Base-by-base conservation (phyloP, 306 rosid species). In the Dalbergia cochinchinensis region DNA sequence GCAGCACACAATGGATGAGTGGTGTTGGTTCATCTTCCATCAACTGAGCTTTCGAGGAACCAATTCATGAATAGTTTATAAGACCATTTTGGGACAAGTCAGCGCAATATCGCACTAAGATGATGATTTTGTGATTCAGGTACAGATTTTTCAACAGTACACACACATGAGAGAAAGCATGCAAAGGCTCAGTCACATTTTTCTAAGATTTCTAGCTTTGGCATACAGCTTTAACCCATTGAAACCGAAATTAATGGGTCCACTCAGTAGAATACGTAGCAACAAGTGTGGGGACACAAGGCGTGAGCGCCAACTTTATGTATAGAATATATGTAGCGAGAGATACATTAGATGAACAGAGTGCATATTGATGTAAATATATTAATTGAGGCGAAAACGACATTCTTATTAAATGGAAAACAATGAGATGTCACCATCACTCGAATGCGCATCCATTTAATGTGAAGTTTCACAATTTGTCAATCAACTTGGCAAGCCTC, bases 401-500 rank as follows among this genome's bases (percentile, higher is more conserved):
- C 82, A 42, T 78, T 53, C 41, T 73, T 67, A 44, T 65, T 76
- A 44, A 76, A 63, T 68, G 41, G 78, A 76, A 65, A 72, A 73
- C 20, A 57, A 50, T 71, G 78, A 19, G 76, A 76, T 61, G 88
- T 77, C 83, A 53, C 67, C 75, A 80, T 69, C 81, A 50, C 18
- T 74, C 6, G 15, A 66, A 76, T 72, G 83, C 79, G 81, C 71
- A 78, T 68, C 75, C 74, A 78, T 75, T 75, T 4, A 53, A 53
- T 65, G 50, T 35, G 73, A 57, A 73, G 80, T 83, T 83, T 85
- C 60, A 26, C 80, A 82, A 66, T 83, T 73, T 89, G 76, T 90
- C 85, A 31, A 82, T 89, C 89, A 94, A 87, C 85, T 86, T 85
- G 88, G 83, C 31, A 89, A 70, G 90, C 93, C 77, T 92, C 88